Evolutionary conservation across 148 eudicot species (phyloP).

Genomic region (Amaranthus cruentus): DNA sequence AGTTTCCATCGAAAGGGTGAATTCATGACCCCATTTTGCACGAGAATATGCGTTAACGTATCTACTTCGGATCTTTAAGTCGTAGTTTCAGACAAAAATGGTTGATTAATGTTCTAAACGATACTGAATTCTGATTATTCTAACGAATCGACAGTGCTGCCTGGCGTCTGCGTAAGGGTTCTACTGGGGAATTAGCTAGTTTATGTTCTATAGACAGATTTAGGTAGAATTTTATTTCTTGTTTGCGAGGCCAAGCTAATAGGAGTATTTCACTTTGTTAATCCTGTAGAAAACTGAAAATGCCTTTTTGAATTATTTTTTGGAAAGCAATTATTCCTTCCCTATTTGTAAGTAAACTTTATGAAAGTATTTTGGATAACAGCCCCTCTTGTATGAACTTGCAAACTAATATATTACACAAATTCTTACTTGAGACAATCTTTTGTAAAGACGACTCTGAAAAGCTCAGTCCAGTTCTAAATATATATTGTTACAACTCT

Average conservation of each 20-base stretch:
- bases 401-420: too few relatives aligned
- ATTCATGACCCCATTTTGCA: slow-evolving; percentile 33
- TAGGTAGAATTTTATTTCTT: neutral
- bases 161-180: neutral
- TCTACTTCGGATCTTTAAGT: neutral
- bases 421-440: too few relatives aligned
- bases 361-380: neutral
- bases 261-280: too few relatives aligned
- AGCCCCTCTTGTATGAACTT: too few relatives aligned
- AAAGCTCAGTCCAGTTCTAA: too few relatives aligned
- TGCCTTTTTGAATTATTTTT: neutral
- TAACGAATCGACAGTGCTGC: neutral
- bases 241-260: neutral
- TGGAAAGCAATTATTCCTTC: slow-evolving; percentile 1
- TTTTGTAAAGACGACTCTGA: too few relatives aligned
- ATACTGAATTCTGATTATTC: neutral
- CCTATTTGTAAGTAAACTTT: slow-evolving; percentile 5
- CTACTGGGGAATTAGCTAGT: neutral
- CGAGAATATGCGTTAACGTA: neutral
- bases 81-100: slow-evolving; percentile 8
- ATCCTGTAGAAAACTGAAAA: neutral
- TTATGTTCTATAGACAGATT: neutral
- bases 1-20: slow-evolving; percentile 55
- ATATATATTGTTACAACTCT: too few relatives aligned
- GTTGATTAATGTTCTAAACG: neutral